phyloP scores from a whole-genome alignment of 2,329 filamentous ascomycete genomes.

The Colletotrichum sp. region DNA sequence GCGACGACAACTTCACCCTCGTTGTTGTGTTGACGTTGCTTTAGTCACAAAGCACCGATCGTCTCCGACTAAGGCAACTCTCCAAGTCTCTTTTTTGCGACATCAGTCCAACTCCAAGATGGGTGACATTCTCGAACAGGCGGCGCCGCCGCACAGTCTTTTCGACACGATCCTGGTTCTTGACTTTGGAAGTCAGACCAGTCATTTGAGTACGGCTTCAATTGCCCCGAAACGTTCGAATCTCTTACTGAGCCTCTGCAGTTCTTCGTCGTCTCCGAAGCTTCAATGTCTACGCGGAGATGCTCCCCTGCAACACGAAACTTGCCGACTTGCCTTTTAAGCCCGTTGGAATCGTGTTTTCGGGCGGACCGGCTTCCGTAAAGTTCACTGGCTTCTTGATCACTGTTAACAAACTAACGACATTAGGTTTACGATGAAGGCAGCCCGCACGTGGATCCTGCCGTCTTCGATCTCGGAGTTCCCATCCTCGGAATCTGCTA shows the following conservation, averaged over 20 bases:
- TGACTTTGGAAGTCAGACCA: conserved; percentile 58
- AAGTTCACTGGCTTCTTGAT: background rate
- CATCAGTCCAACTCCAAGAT: background rate
- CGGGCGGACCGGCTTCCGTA: conserved; percentile 34
- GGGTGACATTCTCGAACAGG: conserved; percentile 16
- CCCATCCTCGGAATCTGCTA: conserved; percentile 61
- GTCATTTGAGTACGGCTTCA: conserved; percentile 42
- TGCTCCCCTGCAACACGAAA: conserved; percentile 88
- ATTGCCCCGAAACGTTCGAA: conserved; percentile 70
- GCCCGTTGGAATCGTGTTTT: conserved; percentile 78
- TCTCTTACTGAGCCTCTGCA: background rate
- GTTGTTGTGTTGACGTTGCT: background rate
- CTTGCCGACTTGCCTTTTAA: conserved; percentile 76
- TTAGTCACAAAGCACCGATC: background rate
- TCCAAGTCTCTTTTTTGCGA: background rate
- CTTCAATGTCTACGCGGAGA: conserved; percentile 83
- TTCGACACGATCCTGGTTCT: conserved; percentile 69
- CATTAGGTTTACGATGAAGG: background rate
- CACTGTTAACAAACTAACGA: background rate
- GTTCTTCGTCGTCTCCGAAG: conserved; percentile 75
- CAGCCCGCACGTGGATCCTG: conserved; percentile 71
- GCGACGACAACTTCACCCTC: background rate
- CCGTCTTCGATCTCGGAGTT: conserved; percentile 76
- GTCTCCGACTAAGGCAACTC: background rate
- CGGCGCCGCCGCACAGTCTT: conserved; percentile 38